Percentiles rank a stretch among this genome's conserved stretches.
These are phyloP conservation scores for Irpex sp. DNA, from an alignment of 1,284 basidiomycete species.

Conservation along the genomic window DNA sequence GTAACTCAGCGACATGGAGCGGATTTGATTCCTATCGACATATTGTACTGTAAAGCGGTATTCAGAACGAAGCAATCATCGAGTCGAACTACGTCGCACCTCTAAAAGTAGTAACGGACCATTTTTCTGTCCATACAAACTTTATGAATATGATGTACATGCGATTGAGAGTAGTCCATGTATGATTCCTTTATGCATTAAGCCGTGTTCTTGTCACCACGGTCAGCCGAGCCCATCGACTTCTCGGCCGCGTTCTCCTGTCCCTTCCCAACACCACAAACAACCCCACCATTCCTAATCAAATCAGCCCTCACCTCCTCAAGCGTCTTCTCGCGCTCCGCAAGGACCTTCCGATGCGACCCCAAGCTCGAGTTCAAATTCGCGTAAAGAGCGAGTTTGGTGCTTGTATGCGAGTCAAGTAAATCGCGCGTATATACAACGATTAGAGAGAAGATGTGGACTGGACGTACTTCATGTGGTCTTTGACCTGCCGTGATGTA, in stretches of 20 bases:
- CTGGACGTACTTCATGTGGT: slow-evolving; percentile 34
- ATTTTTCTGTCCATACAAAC: too few species aligned
- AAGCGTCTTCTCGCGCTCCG: slow-evolving; percentile 28
- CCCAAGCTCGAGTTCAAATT: slow-evolving; percentile 26
- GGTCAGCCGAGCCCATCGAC: not conserved
- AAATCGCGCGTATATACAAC: too few species aligned
- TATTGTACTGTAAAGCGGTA: too few species aligned
- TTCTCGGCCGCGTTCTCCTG: not conserved
- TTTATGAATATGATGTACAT: too few species aligned
- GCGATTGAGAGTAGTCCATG: too few species aligned
- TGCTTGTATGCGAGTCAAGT: slow-evolving; percentile 15
- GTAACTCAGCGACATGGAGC: too few species aligned
- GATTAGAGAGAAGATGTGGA: not conserved
- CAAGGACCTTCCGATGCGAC: slow-evolving; percentile 28
- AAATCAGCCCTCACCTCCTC: slow-evolving; percentile 30
- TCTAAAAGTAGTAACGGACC: too few species aligned
- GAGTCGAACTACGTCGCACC: too few species aligned
- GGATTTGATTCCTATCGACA: too few species aligned
- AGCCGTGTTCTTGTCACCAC: too few species aligned
- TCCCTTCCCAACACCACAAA: slow-evolving; percentile 12
- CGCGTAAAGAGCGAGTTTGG: slow-evolving; percentile 33
- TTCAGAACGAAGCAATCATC: too few species aligned
- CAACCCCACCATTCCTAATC: slow-evolving; percentile 32
- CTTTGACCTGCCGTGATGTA: slow-evolving; percentile 33
- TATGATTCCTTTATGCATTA: too few species aligned